A percentile compares a stretch with the other conserved stretches of the same genome.
These are phyloP conservation scores for Boletus huronensis DNA, from an alignment of 768 basidiomycete species.

Conservation along the genomic window DNA sequence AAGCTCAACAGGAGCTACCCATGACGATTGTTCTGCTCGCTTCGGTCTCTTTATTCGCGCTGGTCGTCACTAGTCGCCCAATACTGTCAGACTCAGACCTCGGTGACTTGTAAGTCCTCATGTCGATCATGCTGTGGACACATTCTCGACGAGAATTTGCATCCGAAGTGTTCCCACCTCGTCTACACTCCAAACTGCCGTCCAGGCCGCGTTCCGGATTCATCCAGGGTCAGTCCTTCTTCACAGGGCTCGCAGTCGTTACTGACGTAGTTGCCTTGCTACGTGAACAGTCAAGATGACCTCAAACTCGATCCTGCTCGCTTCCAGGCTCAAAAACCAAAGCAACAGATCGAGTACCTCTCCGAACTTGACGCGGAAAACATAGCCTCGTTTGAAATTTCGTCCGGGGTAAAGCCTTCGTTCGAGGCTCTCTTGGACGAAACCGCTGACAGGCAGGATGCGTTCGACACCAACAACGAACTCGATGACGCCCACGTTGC, in stretches of 20 bases:
- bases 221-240: conserved; percentile 36
- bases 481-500: not conserved
- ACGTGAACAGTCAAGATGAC: conserved; percentile 18
- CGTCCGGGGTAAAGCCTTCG: conserved; percentile 2
- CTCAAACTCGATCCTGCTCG: conserved; percentile 21
- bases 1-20: not conserved
- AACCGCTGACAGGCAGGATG: conserved; percentile 15
- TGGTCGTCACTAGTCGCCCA: conserved; percentile 44
- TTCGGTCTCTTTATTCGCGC: conserved; percentile 39
- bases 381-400: conserved; percentile 27
- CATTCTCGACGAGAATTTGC: conserved; percentile 13
- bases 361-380: conserved; percentile 27
- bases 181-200: conserved; percentile 28
- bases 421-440: conserved; percentile 26
- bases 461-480: conserved; percentile 18
- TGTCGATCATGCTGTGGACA: conserved; percentile 5
- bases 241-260: not conserved
- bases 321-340: conserved; percentile 30
- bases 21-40: conserved; percentile 40
- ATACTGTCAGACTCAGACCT: conserved; percentile 26
- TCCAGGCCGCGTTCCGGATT: conserved; percentile 37
- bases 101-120: conserved; percentile 29
- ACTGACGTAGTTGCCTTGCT: conserved; percentile 12
- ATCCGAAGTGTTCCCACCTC: conserved; percentile 7
- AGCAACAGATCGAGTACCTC: conserved; percentile 31